These are phyloP conservation scores for Populus hybrid DNA, from an alignment of 441 rosid species.

Conservation along the genomic window DNA sequence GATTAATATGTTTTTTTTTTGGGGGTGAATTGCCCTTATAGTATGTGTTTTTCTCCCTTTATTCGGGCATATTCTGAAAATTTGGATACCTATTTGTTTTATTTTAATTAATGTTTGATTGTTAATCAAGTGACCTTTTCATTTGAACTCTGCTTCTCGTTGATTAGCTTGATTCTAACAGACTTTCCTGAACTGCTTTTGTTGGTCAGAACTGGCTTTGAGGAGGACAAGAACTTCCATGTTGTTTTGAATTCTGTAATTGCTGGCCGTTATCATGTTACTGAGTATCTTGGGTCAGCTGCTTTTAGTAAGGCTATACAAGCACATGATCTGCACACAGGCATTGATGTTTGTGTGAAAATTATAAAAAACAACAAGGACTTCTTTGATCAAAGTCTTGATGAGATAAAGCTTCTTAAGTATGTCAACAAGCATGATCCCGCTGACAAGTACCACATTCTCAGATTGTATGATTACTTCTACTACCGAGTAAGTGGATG, in stretches of 20 bases:
- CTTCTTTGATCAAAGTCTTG: constrained; percentile 98
- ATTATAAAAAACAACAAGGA: constrained; percentile 98
- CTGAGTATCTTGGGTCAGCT: constrained; percentile 67
- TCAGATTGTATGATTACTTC: constrained; percentile 89
- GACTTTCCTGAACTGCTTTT: constrained; percentile 21
- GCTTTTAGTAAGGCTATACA: constrained; percentile 67
- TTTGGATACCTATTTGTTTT: background rate
- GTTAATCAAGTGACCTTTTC: background rate
- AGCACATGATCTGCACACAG: constrained; percentile 37
- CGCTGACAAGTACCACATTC: constrained; percentile 87
- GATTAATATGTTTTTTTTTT: background rate
- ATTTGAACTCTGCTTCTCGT: background rate
- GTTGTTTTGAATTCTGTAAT: constrained; percentile 90
- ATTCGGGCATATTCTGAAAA: background rate
- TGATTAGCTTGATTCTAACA: constrained; percentile 23
- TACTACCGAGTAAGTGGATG: constrained; percentile 74
- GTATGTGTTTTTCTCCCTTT: background rate
- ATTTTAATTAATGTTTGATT: background rate
- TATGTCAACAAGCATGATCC: constrained; percentile 98
- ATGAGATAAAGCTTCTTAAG: constrained; percentile 97
- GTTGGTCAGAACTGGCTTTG: constrained; percentile 90
- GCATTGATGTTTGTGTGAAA: constrained; percentile 91
- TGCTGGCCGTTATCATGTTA: constrained; percentile 95
- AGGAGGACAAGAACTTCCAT: constrained; percentile 97
- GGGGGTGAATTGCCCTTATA: background rate